Conservation (phyloP, 2,329 filamentous ascomycete genomes). For the Coleophoma crateriformis region DNA sequence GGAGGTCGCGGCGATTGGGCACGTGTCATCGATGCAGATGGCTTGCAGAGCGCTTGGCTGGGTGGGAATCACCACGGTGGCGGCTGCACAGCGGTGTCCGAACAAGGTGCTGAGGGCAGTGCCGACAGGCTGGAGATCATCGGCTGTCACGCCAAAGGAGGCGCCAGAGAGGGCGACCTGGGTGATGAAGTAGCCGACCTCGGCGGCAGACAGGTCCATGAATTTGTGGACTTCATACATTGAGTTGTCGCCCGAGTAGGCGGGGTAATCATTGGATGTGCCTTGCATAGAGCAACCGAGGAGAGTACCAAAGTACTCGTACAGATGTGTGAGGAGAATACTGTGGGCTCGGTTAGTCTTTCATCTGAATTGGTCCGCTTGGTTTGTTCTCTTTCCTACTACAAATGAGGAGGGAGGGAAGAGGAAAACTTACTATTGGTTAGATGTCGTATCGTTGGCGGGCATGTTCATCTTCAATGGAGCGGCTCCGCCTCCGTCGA, state of each 20-base stretch:
- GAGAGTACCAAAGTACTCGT: constrained; percentile 54
- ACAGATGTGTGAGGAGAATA: constrained; percentile 53
- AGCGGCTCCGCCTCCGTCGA: constrained; percentile 52
- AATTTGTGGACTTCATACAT: constrained; percentile 50
- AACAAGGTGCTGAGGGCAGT: constrained; percentile 44
- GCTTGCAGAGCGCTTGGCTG: constrained; percentile 44
- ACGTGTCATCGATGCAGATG: constrained; percentile 48
- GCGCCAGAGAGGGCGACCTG: constrained; percentile 51
- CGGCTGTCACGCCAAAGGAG: constrained; percentile 52
- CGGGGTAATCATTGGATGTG: constrained; percentile 37
- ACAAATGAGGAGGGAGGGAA: not conserved
- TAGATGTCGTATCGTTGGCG: constrained; percentile 40
- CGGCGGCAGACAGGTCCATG: constrained; percentile 47
- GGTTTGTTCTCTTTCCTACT: not conserved
- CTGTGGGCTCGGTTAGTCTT: constrained; percentile 10
- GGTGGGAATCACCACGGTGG: constrained; percentile 36
- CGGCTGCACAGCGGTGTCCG: constrained; percentile 43
- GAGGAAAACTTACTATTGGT: constrained; percentile 45
- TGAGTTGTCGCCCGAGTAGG: constrained; percentile 39
- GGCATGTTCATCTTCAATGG: constrained; percentile 51
- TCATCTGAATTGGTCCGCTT: too few species aligned
- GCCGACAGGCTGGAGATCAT: constrained; percentile 44
- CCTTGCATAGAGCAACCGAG: constrained; percentile 49
- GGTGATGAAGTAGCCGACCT: constrained; percentile 53
- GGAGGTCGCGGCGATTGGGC: constrained; percentile 36